Evolutionary conservation across 2,329 filamentous ascomycete species (phyloP).

Genomic region (Fusarium paranaense): DNA sequence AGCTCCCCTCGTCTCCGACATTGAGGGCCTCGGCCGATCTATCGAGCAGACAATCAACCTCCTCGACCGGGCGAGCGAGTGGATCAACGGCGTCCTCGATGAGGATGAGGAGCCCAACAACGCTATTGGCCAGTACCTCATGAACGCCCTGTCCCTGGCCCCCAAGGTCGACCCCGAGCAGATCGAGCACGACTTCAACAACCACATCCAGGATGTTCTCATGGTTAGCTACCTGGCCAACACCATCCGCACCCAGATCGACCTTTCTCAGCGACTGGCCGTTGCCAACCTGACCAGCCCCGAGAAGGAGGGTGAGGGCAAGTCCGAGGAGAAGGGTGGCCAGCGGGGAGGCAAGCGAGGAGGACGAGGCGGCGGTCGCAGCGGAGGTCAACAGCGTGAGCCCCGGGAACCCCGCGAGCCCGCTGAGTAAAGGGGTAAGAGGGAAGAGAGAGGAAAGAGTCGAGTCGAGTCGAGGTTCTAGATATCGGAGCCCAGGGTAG

Average conservation of each 20-base stretch:
- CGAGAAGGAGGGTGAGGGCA: constrained; percentile 64
- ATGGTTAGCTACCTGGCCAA: constrained; percentile 98
- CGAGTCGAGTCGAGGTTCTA: constrained; percentile 17
- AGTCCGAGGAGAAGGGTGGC: constrained; percentile 58
- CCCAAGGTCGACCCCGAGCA: constrained; percentile 93
- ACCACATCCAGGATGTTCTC: constrained; percentile 98
- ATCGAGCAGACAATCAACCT: constrained; percentile 90
- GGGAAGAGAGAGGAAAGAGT: constrained; percentile 22
- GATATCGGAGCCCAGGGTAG: constrained; percentile 35
- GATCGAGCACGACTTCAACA: constrained; percentile 99
- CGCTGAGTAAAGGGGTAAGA: constrained; percentile 29
- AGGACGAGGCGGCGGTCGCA: constrained; percentile 62
- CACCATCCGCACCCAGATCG: constrained; percentile 98
- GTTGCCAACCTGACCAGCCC: constrained; percentile 72
- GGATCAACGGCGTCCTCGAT: constrained; percentile 93
- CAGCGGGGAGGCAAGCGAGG: constrained; percentile 64
- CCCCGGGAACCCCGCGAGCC: constrained; percentile 61
- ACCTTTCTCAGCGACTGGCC: constrained; percentile 93
- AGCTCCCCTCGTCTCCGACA: constrained; percentile 82
- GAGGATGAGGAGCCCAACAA: constrained; percentile 92
- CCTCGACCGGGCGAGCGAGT: constrained; percentile 90
- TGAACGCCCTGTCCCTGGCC: constrained; percentile 91
- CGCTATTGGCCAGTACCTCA: constrained; percentile 91
- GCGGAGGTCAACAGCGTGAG: constrained; percentile 62
- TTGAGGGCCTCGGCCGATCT: constrained; percentile 87